Percentiles rank a stretch among this genome's conserved stretches.
phyloP scores from a whole-genome alignment of 2,329 filamentous ascomycete genomes.

The Cytospora piceae region DNA sequence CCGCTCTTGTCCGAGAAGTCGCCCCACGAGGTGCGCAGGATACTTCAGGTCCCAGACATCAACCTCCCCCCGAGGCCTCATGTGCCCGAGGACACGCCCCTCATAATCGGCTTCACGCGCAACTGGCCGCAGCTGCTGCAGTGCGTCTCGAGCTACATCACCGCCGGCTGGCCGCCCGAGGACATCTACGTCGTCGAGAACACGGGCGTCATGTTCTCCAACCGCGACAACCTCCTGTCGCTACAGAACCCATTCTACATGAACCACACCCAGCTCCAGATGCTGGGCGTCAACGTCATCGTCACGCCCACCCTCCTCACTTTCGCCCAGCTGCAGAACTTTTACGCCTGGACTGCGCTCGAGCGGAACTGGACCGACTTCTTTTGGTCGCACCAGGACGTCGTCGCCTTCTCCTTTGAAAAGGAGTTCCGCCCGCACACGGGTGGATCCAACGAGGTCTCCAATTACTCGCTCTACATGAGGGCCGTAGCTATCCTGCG shows the following conservation, averaged over 20 bases:
- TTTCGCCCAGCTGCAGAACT: slow-evolving; percentile 60
- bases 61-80: slow-evolving; percentile 42
- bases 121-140: slow-evolving; percentile 58
- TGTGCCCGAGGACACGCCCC: slow-evolving; percentile 43
- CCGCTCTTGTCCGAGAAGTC: slow-evolving; percentile 41
- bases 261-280: slow-evolving; percentile 51
- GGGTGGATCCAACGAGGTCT: slow-evolving; percentile 44
- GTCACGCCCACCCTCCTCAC: slow-evolving; percentile 54
- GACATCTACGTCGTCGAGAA: slow-evolving; percentile 61
- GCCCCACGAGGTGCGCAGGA: slow-evolving; percentile 31
- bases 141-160: slow-evolving; percentile 56
- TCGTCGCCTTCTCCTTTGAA: slow-evolving; percentile 51
- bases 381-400: slow-evolving; percentile 60
- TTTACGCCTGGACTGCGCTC: slow-evolving; percentile 50
- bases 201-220: slow-evolving; percentile 55
- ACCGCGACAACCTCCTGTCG: slow-evolving; percentile 47
- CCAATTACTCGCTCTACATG: slow-evolving; percentile 47
- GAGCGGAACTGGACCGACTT: slow-evolving; percentile 51
- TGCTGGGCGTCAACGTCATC: slow-evolving; percentile 55
- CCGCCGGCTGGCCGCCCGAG: slow-evolving; percentile 56
- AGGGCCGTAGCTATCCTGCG: slow-evolving; percentile 42
- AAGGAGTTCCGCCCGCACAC: slow-evolving; percentile 38
- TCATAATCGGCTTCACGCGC: slow-evolving; percentile 57
- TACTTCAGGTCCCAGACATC: slow-evolving; percentile 35
- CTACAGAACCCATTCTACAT: slow-evolving; percentile 59